A percentile compares a stretch with the other conserved stretches of the same genome.
phyloP scores from a whole-genome alignment of 1,284 basidiomycete species.

The Naganishia sp. region DNA sequence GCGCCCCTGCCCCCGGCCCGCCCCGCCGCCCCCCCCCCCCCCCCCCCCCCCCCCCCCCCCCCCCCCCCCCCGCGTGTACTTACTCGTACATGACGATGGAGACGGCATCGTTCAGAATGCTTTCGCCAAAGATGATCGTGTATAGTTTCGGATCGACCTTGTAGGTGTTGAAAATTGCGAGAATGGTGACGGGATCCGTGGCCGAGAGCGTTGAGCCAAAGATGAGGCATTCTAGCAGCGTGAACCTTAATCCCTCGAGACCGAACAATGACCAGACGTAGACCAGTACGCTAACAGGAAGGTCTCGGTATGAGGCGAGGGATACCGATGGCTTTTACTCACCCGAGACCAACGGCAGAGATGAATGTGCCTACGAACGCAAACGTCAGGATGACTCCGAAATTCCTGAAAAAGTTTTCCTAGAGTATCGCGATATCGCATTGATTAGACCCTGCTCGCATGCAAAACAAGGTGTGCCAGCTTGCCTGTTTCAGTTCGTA shows the following conservation, averaged over 20 bases:
- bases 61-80: slow-evolving; percentile 60
- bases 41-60: too few relatives aligned
- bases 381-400: slow-evolving; percentile 94
- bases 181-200: slow-evolving; percentile 96
- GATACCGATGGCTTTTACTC: slow-evolving; percentile 37
- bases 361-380: slow-evolving; percentile 97
- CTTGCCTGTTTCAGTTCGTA: slow-evolving; percentile 92
- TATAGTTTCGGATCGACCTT: slow-evolving; percentile 99
- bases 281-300: slow-evolving; percentile 72
- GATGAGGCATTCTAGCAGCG: slow-evolving; percentile 86
- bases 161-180: slow-evolving; percentile 98
- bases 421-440: slow-evolving; percentile 47
- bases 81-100: slow-evolving; percentile 99
- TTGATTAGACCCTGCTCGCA: neutral
- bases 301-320: slow-evolving; percentile 43
- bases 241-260: slow-evolving; percentile 75
- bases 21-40: too few relatives aligned
- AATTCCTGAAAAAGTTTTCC: slow-evolving; percentile 98
- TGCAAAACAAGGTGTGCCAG: slow-evolving; percentile 8
- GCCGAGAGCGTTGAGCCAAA: slow-evolving; percentile 97
- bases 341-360: slow-evolving; percentile 94
- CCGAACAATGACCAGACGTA: slow-evolving; percentile 93
- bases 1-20: too few relatives aligned
- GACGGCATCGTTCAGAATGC: slow-evolving; percentile 95
- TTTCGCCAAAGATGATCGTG: slow-evolving; percentile 96